Evolutionary conservation across 2,329 filamentous ascomycete species (phyloP), one percentile per base, ranked within the genome.

Genomic region (Arthrobotrys sphaeroides): DNA sequence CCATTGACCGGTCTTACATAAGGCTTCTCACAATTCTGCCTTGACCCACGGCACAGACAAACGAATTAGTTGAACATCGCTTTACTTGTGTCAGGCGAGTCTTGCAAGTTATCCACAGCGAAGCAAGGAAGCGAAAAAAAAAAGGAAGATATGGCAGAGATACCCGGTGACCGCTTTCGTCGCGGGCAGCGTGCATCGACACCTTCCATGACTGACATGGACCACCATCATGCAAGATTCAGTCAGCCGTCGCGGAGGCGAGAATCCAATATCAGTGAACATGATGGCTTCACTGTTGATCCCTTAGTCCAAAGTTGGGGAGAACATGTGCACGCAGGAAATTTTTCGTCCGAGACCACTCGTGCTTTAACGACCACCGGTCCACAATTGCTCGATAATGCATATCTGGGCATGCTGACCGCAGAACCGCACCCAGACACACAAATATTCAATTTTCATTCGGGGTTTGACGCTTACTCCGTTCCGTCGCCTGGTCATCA

Each of bases 321-420:
- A 51, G 70, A 61, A 20, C 43, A 67, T 53, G 61, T 49, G 53
- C 62, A 67, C 62, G 61, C 60, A 61, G 61, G 51, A 51, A 68
- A 43, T 33, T 68, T 62, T 68, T 62, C 70, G 16, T 74, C 70
- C 70, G 70, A 68, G 70, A 74, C 61, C 70, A 65, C 66, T 64
- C 62, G 70, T 62, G 22, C 70, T 40, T 65, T 74, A 59, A 68
- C 70, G 24, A 67, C 62, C n/a, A 74, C 70, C 38, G 62, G 70
- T 74, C 70, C 70, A 74, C 70, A 68, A 62, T 33, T 74, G 70
- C 64, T 74, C 55, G 62, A 74, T 74, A 74, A 51, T 74, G 70
- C 70, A 74, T 74, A 74, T 74, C 70, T 74, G 47, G 70, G 70
- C 70, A 74, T 74, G 70, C 70, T 74, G 70, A 74, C 70, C 70